Conservation (phyloP, 352 stramenopile species). For the Detonula confervacea region DNA sequence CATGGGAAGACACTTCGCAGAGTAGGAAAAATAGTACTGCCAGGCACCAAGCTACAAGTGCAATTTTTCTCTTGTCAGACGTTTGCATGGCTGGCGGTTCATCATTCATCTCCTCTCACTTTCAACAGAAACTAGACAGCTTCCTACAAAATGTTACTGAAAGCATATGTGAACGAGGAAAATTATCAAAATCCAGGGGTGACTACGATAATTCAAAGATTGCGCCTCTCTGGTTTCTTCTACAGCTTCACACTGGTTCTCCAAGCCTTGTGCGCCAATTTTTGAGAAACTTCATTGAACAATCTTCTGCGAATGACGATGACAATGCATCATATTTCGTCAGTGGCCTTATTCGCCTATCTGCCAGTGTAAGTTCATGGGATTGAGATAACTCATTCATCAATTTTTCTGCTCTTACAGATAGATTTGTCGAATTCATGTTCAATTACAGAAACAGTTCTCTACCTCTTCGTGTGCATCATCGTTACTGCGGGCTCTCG, state of each 20-base stretch:
- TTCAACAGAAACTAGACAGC: constrained; percentile 25
- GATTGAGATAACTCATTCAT: background rate
- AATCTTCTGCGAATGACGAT: constrained; percentile 7
- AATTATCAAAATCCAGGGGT: background rate
- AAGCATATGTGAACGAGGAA: constrained; percentile 34
- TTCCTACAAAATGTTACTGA: constrained; percentile 43
- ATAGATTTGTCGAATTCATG: background rate
- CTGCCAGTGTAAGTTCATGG: constrained; percentile 1
- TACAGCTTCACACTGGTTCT: constrained; percentile 50
- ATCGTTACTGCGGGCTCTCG: constrained; percentile 45
- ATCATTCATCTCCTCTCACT: constrained; percentile 29
- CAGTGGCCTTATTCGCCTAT: constrained; percentile 35
- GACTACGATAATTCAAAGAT: constrained; percentile 25
- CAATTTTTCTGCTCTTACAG: background rate
- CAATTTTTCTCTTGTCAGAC: constrained; percentile 42
- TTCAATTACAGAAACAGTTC: constrained; percentile 44
- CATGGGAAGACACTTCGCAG: constrained; percentile 24
- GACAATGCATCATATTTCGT: constrained; percentile 30
- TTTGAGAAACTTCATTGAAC: constrained; percentile 42
- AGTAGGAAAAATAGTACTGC: constrained; percentile 1
- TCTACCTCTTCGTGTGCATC: constrained; percentile 51
- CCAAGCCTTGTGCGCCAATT: constrained; percentile 39
- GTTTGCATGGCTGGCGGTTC: constrained; percentile 42
- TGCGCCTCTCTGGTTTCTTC: constrained; percentile 38
- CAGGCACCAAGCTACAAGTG: constrained; percentile 26